phyloP scores from a whole-genome alignment of 805 yeast species.

The Saturnispora mendoncae region DNA sequence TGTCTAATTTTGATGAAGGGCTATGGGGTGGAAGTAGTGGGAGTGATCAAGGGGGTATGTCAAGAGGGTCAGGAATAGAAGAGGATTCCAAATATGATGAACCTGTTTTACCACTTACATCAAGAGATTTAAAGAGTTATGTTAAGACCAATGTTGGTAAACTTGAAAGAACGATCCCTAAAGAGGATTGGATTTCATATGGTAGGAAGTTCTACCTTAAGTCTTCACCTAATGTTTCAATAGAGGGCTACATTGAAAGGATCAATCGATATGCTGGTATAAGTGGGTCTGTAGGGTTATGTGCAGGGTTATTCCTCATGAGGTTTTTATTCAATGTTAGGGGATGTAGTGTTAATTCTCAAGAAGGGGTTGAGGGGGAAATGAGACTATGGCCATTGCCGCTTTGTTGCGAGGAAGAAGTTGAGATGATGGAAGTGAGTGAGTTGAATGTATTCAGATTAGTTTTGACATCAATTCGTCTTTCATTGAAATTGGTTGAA shows the following conservation, averaged over 20 bases:
- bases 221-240: constrained; percentile 24
- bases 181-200: constrained; percentile 12
- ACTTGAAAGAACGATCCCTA: constrained; percentile 10
- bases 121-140: constrained; percentile 9
- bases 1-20: constrained; percentile 23
- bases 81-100: constrained; percentile 4
- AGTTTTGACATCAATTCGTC: constrained; percentile 31
- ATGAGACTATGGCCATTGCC: constrained; percentile 7
- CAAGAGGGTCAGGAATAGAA: not conserved
- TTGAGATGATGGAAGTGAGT: constrained; percentile 27
- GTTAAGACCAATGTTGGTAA: constrained; percentile 11
- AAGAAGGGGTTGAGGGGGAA: constrained; percentile 4
- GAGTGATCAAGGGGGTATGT: not conserved
- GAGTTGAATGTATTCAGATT: constrained; percentile 33
- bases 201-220: constrained; percentile 25
- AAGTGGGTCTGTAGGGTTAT: constrained; percentile 26
- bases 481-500: constrained; percentile 35
- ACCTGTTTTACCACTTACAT: constrained; percentile 1
- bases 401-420: not conserved
- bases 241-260: constrained; percentile 25
- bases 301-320: constrained; percentile 27
- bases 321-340: constrained; percentile 24
- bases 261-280: constrained; percentile 25
- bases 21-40: constrained; percentile 3
- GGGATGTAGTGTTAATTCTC: constrained; percentile 9